phyloP scores from a whole-genome alignment of 805 yeast genomes.

The Candida corydali region DNA sequence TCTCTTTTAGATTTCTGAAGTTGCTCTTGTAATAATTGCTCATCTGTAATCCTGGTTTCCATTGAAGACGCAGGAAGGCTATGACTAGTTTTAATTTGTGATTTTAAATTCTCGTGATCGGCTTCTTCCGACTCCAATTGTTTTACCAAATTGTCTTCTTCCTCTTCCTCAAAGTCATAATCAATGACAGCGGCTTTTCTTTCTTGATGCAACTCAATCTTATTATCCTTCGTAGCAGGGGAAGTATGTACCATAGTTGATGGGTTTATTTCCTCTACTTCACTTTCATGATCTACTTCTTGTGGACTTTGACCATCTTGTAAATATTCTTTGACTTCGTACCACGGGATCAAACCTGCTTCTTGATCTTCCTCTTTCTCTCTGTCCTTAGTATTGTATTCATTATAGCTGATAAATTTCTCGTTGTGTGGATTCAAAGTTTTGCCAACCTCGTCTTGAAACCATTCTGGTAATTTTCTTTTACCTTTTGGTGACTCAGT shows the following conservation, averaged over 20 bases:
- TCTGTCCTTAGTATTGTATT: background rate
- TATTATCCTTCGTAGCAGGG: conserved; percentile 2
- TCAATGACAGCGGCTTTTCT: conserved; percentile 34
- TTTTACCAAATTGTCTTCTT: conserved; percentile 62
- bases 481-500: conserved; percentile 6
- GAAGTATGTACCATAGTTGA: too few species aligned
- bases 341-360: conserved; percentile 50
- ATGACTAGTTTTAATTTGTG: conserved; percentile 19
- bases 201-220: background rate
- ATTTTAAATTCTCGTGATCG: conserved; percentile 64
- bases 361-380: conserved; percentile 35
- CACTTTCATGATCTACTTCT: conserved; percentile 7
- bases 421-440: conserved; percentile 10
- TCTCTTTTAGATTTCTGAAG: conserved; percentile 72
- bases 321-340: conserved; percentile 37
- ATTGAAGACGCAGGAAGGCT: conserved; percentile 15
- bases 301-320: conserved; percentile 13
- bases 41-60: conserved; percentile 40
- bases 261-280: conserved; percentile 12
- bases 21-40: conserved; percentile 53
- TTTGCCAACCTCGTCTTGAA: conserved; percentile 12
- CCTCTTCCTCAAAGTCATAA: conserved; percentile 72
- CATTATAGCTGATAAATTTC: conserved; percentile 7
- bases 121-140: conserved; percentile 66
- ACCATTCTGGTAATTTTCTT: conserved; percentile 30